Conservation (phyloP, 1,139 yeast species). For the Torulaspora pretoriensis region DNA sequence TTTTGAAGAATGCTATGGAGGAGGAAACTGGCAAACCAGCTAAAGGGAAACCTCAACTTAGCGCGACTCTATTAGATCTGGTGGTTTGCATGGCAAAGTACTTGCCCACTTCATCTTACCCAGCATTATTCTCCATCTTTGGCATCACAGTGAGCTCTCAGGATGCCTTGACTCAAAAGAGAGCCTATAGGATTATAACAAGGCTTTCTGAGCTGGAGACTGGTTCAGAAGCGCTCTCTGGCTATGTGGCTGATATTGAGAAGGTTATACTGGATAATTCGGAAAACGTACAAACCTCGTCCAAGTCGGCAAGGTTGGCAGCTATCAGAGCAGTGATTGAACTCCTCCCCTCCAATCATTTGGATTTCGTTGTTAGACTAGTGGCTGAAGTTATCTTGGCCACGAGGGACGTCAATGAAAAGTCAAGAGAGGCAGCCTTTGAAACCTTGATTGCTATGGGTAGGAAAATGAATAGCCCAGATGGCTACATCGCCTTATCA, state of each 20-base stretch:
- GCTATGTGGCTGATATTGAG: constrained; percentile 57
- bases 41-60: constrained; percentile 44
- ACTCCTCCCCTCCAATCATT: constrained; percentile 55
- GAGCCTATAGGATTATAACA: constrained; percentile 78
- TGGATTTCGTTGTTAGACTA: constrained; percentile 74
- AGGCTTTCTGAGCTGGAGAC: constrained; percentile 63
- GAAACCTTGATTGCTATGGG: constrained; percentile 78
- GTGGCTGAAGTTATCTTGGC: constrained; percentile 85
- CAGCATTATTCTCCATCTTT: constrained; percentile 74
- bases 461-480: constrained; percentile 52
- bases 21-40: constrained; percentile 43
- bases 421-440: constrained; percentile 81
- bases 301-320: constrained; percentile 74
- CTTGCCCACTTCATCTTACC: constrained; percentile 65
- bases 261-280: constrained; percentile 55
- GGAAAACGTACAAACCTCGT: constrained; percentile 61
- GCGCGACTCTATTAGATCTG: constrained; percentile 87
- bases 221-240: constrained; percentile 52
- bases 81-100: constrained; percentile 82
- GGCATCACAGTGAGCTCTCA: constrained; percentile 56
- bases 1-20: constrained; percentile 71
- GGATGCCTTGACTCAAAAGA: constrained; percentile 76
- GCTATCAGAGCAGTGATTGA: constrained; percentile 61
- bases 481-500: constrained; percentile 62
- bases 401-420: constrained; percentile 91